Conservation (phyloP, 768 basidiomycete genomes). For the Candolleomyces aberdarensis region DNA sequence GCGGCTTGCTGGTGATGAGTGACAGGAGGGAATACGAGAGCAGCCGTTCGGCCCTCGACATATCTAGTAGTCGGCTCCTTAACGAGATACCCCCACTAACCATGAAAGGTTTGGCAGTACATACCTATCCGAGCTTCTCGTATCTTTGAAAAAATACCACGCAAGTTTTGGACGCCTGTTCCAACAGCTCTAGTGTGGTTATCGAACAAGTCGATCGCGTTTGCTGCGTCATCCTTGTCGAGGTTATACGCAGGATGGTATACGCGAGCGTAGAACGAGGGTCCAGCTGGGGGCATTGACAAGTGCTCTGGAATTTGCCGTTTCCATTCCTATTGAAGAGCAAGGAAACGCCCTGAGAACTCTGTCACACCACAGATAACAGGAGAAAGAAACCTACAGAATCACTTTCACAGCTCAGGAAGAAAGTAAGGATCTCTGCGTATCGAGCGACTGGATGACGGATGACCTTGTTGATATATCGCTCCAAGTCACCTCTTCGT, state of each 20-base stretch:
- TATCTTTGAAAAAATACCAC: slow-evolving; percentile 57
- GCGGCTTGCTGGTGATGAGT: slow-evolving; percentile 67
- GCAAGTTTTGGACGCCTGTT: slow-evolving; percentile 63
- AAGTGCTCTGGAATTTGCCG: slow-evolving; percentile 58
- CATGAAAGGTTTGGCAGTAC: slow-evolving; percentile 3
- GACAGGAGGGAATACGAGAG: slow-evolving; percentile 73
- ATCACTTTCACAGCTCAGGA: slow-evolving; percentile 75
- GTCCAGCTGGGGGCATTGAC: slow-evolving; percentile 62
- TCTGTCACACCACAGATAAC: neutral
- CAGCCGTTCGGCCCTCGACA: slow-evolving; percentile 72
- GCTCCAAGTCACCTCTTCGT: slow-evolving; percentile 74
- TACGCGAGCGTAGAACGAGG: slow-evolving; percentile 73
- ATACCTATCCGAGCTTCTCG: slow-evolving; percentile 69
- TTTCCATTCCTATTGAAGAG: slow-evolving; percentile 61
- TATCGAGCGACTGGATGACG: slow-evolving; percentile 77
- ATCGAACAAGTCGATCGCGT: slow-evolving; percentile 59
- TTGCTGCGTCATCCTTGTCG: slow-evolving; percentile 67
- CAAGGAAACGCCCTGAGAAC: slow-evolving; percentile 1
- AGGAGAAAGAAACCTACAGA: slow-evolving; percentile 42
- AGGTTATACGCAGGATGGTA: slow-evolving; percentile 86
- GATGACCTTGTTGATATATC: slow-evolving; percentile 68
- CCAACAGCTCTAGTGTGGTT: slow-evolving; percentile 63
- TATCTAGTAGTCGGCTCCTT: slow-evolving; percentile 41
- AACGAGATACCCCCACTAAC: neutral
- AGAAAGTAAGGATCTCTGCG: slow-evolving; percentile 76